Evolutionary conservation across 441 rosid species (phyloP), one percentile per base, ranked within the genome.

Genomic region (Pelargonium citronellum): DNA sequence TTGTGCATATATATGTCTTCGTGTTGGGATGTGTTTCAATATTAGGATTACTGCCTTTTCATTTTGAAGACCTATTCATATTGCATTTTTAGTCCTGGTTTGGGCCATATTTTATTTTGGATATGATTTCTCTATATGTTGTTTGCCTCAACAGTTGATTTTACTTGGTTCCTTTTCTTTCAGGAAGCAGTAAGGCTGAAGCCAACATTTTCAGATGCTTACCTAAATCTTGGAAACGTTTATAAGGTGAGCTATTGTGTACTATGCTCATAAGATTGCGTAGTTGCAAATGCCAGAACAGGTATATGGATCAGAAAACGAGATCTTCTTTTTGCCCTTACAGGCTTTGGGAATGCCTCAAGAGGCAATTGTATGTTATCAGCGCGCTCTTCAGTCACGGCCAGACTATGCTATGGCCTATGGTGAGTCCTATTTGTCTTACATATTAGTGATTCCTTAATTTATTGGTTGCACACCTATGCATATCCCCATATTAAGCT

Each of bases 131-230:
- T 57, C 24, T 57, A 57, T 57, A 17, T 17, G 20, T 12, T 57
- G 7, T 5, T 57, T 57, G 62, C 62, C 19, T 57, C 62, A 16
- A 9, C 20, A 17, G 24, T 16, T 17, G 4, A 57, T 8, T 57
- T 17, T 57, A 16, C 4, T 19, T n/a, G 24, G 8, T 57, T 57
- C 62, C 22, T 57, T 6, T 57, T 8, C 22, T 78, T 65, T 51
- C 89, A 92, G 99, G 98, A 95, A 86, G 98, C 97, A 69, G 94
- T 92, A 73, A 92, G 88, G 77, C 87, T 89, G 64, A 95, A 89
- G 76, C 96, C 99, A 30, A 16, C 79, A 64, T 91, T 91, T 83
- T 89, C 95, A 64, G 98, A 95, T 89, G 99, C 98, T 72, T 95
- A 88, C 80, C 79, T 95, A 77, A 91, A 89, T 79, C 97, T 95